Base-by-base conservation (phyloP, 1,284 basidiomycete genomes). In the Trichosporon sp. region DNA sequence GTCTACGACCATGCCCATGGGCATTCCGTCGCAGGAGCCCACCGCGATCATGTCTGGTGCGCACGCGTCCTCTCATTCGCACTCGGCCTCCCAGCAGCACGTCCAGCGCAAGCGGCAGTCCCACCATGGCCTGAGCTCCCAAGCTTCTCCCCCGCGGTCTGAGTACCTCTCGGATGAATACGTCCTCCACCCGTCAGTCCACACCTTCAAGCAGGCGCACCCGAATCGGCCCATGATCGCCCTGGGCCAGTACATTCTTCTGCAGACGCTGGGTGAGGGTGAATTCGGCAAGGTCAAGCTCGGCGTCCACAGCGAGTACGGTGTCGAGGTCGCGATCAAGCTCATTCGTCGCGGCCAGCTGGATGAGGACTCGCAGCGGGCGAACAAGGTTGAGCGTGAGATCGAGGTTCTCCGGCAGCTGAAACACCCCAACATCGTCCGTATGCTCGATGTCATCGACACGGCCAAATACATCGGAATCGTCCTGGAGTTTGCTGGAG, bases 391-490 rank as follows among this genome's bases (percentile, higher is more conserved):
- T 34, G 93, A 97, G 81, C 88, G 97, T 69, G 97, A 99, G 85
- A 99, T 99, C 75, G 93, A 97, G 77, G 95, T 99, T 21, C 86
- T 99, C 68, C 78, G 96, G 93, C 90, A 89, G 70, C 88, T 99
- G 70, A 93, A 95, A 79, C 97, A 99, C 76, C 97, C 97, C 1
- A 98, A 99, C 83, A 99, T 99, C 81, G 97, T 99, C 32, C 90
- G 95, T 34, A 87, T 99, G 67, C 97, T 97, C 87, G 97, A 99
- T 82, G 95, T 98, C 47, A 98, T 99, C 76, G 95, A 99, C 84
- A 98, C 97, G 1, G 96, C 98, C 86, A 98, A 98, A 84, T 99
- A 98, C 85, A 98, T 99, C 76, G 97, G 97, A 51, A 99, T 99
- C 81, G 97, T 99, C 74, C 89, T 99, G 74, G 97, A 99, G 83